Evolutionary conservation across 2,329 filamentous ascomycete genomes (phyloP), one percentile per base, ranked within the genome.

Genomic region (Lasiodiplodia theobromae): DNA sequence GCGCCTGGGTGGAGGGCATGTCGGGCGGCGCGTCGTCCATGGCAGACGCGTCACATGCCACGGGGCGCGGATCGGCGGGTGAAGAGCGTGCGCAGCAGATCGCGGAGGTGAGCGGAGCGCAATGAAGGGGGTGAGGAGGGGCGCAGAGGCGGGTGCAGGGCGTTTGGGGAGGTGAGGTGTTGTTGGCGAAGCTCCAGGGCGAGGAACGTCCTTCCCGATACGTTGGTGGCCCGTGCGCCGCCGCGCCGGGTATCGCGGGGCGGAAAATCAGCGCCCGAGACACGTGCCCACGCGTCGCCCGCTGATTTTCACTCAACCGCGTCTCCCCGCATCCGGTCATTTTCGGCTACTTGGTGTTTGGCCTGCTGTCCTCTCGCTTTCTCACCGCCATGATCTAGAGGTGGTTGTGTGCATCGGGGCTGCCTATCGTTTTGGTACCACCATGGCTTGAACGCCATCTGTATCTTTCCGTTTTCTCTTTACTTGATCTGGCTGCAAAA

Each of bases 1-100:
- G 82, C 28, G 82, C 81, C 71, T 84, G 76, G 40, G 72, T 73
- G 49, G 76, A 72, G 23, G 66, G 54, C 72, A 73, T 73, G 23
- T 78, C 77, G 69, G 73, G 51, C 25, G 25, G 58, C 52, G 62
- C 60, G 67, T 69, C 67, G 53, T 53, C 58, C 67, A 69, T 58
- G 16, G n/a, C 60, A 66, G 40, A 31, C 60, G 53, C 18, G 51
- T 44, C 14, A 44, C 64, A 23, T 66, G 64, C 51, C 57, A 31
- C n/a, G 51, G 51, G n/a, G 37, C 51, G 64, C 16, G 34, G 51
- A n/a, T 52, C 4, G 47, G n/a, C 44, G n/a, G 10, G 16, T 34
- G n/a, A 21, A 2, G 25, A 49, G 31, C 23, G 10, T 10, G 49
- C n/a, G 23, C 18, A 18, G 4, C 2, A 21, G 18, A 14, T 3